Evolutionary conservation across 805 yeast species (phyloP), one percentile per base, ranked within the genome.

Genomic region (Saturnispora ahearnii): DNA sequence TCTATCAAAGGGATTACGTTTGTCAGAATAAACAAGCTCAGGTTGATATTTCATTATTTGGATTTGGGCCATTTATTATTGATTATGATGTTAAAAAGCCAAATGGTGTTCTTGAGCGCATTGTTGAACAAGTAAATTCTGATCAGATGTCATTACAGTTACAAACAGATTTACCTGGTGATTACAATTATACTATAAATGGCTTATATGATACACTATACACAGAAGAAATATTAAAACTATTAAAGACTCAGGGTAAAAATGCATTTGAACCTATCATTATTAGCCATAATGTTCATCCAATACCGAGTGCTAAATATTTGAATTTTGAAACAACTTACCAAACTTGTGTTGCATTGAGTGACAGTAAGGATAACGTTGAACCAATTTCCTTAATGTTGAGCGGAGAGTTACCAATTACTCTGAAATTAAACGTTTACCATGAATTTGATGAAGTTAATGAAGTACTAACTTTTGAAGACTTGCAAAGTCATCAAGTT

Each of bases 151-250:
- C 57, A 1, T 60, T 78, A 32, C 70, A 68, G 15, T 61, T 76
- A 51, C 70, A 70, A 9, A 68, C 79, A 0, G 57, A 59, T 4
- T 61, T 60, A 24, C 62, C 76, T 48, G 97, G 97, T 3, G 68
- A 64, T 13, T 84, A 83, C 62, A 73, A 71, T 44, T 84, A 86
- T 57, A 64, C 63, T 7, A 78, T 90, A 58, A 76, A 69, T 30
- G 79, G 78, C 2, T 68, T 90, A 1, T 80, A 74, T 54, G 97
- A 90, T 62, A 66, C 79, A 0, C 66, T 78, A 24, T 90, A 87
- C 59, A 65, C 70, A 50, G 74, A 59, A 59, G 63, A 65, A 50
- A 71, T 70, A 49, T 51, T 70, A 30, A 55, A 60, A 10, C 56
- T 60, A 8, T 53, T 65, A n/a, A 48, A 57, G 59, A 10, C 12